phyloP scores from a whole-genome alignment of 306 rosid genomes.

The Lathyrus aphaca region DNA sequence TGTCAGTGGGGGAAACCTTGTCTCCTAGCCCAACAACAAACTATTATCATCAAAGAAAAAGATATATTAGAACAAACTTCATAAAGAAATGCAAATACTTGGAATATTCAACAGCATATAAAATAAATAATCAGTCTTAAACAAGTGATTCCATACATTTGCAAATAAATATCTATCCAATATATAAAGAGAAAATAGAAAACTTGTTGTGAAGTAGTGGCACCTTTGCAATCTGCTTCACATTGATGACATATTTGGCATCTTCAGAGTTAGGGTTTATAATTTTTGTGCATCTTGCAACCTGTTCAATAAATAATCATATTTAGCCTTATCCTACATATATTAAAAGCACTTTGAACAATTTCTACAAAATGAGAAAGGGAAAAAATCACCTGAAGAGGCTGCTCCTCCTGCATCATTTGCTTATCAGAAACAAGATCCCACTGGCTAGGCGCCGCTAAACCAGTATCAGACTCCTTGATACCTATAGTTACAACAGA shows the following conservation, averaged over 20 bases:
- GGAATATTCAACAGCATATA: constrained; percentile 17
- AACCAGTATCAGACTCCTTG: constrained; percentile 98
- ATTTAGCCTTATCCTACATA: constrained; percentile 29
- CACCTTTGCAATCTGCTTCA: constrained; percentile 98
- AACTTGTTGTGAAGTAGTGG: neutral
- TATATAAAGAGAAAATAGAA: neutral
- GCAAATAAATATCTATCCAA: constrained; percentile 18
- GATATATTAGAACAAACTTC: constrained; percentile 39
- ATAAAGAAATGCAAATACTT: neutral
- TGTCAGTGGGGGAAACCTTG: constrained; percentile 98
- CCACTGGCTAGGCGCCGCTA: constrained; percentile 99
- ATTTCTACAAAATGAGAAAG: neutral
- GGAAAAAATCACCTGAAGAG: constrained; percentile 73
- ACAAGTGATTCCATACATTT: constrained; percentile 22
- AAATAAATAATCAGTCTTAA: too few species aligned
- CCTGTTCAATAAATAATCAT: constrained; percentile 55
- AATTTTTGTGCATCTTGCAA: constrained; percentile 97
- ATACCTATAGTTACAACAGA: constrained; percentile 59
- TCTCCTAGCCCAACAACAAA: constrained; percentile 99
- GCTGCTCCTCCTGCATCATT: constrained; percentile 99
- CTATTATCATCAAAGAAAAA: constrained; percentile 52
- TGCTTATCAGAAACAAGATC: constrained; percentile 99
- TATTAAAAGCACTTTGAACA: constrained; percentile 3
- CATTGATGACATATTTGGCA: constrained; percentile 95
- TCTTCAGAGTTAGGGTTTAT: constrained; percentile 97